Evolutionary conservation across 352 stramenopile species (phyloP), one percentile per base, ranked within the genome.

Genomic region (Nothophytophthora sp.): DNA sequence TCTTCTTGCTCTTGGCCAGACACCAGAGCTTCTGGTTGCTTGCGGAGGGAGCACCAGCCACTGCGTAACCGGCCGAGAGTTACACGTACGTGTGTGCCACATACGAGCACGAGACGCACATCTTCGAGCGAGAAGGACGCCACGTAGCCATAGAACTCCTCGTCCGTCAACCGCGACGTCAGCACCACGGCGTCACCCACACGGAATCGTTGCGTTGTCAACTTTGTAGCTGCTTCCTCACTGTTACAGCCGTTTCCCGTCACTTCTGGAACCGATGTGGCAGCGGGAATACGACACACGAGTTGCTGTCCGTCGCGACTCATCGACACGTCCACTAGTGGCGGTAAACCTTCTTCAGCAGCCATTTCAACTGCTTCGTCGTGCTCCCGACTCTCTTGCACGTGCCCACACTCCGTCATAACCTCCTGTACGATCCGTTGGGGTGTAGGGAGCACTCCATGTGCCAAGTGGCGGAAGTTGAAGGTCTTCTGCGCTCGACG

Each of bases 61-160:
- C 54, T 70, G 5, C 65, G 46, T 34, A 90, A 46, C 25, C 69
- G 54, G 13, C 51, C 41, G 24, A 86, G 19, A 5, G 47, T 50
- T 25, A 83, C 64, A 7, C 44, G 39, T 6, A 64, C 51, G 12
- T 55, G 50, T 2, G 73, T 69, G 23, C 77, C 81, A 52, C 81
- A 88, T 16, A 86, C 45, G 15, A 91, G 61, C 53, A 71, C 34
- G 19, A 91, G 23, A 5, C 64, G 63, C 8, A 91, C 44, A 13
- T 71, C 52, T 1, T 70, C 55, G 8, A 32, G 45, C 16, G 63
- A 39, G 42, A 89, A 49, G 2, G 18, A 58, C 9, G 63, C 44
- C 30, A 91, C 60, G 37, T 80, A 79, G 7, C 81, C 81, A 43
- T 84, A 52, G 19, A 91, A 82, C 37, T 86, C 76, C 44, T 88